Conservation (phyloP, 1,284 basidiomycete genomes). For the Leccinum subrobustum region DNA sequence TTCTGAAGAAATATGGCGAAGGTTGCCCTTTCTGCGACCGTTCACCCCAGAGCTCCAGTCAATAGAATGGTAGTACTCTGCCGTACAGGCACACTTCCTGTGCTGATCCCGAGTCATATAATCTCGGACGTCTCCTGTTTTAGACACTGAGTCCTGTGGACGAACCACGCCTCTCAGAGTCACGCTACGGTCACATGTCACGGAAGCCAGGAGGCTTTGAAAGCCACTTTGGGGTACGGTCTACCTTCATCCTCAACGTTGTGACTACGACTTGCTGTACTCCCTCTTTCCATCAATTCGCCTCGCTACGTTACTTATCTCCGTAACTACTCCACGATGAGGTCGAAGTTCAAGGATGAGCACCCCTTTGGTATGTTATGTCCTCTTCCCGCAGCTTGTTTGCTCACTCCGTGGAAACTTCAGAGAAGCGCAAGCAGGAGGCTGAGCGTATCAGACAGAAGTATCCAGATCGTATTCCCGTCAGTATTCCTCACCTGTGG, state of each 20-base stretch:
- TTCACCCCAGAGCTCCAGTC: not conserved
- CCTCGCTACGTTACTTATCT: constrained; percentile 1
- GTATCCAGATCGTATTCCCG: constrained; percentile 97
- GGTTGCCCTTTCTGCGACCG: not conserved
- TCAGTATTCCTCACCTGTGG: constrained; percentile 43
- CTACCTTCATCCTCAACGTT: constrained; percentile 32
- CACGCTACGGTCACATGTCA: constrained; percentile 35
- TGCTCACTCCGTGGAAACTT: constrained; percentile 20
- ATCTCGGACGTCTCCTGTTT: constrained; percentile 7
- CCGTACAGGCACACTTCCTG: constrained; percentile 2
- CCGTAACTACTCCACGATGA: constrained; percentile 50
- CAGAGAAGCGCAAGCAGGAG: constrained; percentile 98
- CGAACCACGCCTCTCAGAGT: constrained; percentile 18
- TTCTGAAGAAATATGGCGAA: not conserved
- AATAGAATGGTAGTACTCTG: constrained; percentile 4
- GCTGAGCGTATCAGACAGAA: constrained; percentile 97
- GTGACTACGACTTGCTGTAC: constrained; percentile 33
- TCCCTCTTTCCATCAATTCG: constrained; percentile 12
- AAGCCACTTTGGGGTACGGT: constrained; percentile 27
- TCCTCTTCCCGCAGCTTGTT: constrained; percentile 29
- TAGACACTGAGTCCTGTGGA: constrained; percentile 1
- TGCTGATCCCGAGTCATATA: not conserved
- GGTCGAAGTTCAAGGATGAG: constrained; percentile 99
- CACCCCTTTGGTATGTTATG: constrained; percentile 85
- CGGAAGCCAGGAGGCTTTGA: constrained; percentile 34